phyloP scores from a whole-genome alignment of 2,329 filamentous ascomycete genomes.

The Apiospora malaysiana region DNA sequence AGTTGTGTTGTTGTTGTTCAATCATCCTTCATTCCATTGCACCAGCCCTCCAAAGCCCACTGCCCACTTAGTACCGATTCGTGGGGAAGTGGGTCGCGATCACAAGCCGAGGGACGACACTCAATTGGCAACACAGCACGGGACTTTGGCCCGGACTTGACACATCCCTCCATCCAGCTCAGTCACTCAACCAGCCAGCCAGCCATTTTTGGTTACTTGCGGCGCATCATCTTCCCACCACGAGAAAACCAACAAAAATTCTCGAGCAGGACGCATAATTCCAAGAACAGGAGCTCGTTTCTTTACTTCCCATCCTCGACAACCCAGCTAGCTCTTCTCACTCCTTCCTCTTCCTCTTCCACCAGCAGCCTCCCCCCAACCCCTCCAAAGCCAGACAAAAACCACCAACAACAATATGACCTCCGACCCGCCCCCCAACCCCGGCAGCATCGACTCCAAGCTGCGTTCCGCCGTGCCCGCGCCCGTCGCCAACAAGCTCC shows the following conservation, averaged over 20 bases:
- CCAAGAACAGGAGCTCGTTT: not conserved
- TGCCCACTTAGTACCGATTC: constrained; percentile 3
- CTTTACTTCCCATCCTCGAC: not conserved
- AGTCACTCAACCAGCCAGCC: not conserved
- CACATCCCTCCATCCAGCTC: not conserved
- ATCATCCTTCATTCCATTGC: not conserved
- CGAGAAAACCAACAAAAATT: no score
- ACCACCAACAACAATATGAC: not conserved
- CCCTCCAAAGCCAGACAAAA: not conserved
- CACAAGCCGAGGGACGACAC: constrained; percentile 22
- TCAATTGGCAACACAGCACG: constrained; percentile 6
- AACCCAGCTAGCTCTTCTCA: not conserved
- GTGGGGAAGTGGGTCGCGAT: constrained; percentile 22
- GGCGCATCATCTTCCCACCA: no score
- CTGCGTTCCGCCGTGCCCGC: constrained; percentile 40
- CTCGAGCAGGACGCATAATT: no score
- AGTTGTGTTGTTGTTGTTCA: not conserved
- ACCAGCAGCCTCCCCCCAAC: not conserved
- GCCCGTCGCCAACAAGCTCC: constrained; percentile 46
- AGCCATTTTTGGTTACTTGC: not conserved
- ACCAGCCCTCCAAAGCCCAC: no score
- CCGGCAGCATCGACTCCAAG: constrained; percentile 39
- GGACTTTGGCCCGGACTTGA: constrained; percentile 8
- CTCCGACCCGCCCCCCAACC: not conserved
- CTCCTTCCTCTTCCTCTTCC: not conserved